Base-by-base conservation (phyloP, 192 early-diverging fungal genomes). In the Coemansia sp. region DNA sequence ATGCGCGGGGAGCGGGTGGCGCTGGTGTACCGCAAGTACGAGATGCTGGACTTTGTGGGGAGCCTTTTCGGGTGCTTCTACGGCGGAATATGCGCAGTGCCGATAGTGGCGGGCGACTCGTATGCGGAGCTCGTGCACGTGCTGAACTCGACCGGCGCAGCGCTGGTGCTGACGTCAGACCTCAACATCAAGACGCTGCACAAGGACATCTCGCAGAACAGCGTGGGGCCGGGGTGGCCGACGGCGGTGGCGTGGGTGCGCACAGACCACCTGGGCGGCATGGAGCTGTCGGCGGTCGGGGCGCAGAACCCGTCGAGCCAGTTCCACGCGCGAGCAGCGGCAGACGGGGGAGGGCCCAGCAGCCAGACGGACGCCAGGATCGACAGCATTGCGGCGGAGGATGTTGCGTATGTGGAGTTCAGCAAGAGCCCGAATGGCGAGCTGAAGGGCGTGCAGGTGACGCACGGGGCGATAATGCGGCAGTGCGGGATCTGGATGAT, bases 381-480 rank as follows among this genome's bases (percentile, higher is more conserved):
- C 29, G 69, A 58, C 37, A 57, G 58, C 6, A 55, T 75, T 0
- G 41, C 57, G 14, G 41, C 70, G 0, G 67, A 62, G 13, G 92
- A 94, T 30, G 68, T 90, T 23, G 93, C 93, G 7, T 94, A 93
- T 56, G 86, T 94, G 37, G 92, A 92, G 71, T 94, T 90, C 59
- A 88, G 87, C 61, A 94, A 92, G 61, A 87, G 87, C 55, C 87
- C 86, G 8, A 89, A 88, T 59, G 90, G 92, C 41, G 88, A 91
- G 72, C 78, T 94, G 13, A 94, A 94, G 72, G 93, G 93, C 36
- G 88, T 92, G 20, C 84, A 86, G 36, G 73, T 94, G 17, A 87
- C 87, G 14, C 92, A 94, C 60, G 74, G 84, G 17, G 85, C 88
- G 1, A 85, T 94, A 33, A 85, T 94, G 70, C 68, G 83, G 38